Base-by-base conservation (phyloP, 208 protist species). In the Tritrichomonas musculus region DNA sequence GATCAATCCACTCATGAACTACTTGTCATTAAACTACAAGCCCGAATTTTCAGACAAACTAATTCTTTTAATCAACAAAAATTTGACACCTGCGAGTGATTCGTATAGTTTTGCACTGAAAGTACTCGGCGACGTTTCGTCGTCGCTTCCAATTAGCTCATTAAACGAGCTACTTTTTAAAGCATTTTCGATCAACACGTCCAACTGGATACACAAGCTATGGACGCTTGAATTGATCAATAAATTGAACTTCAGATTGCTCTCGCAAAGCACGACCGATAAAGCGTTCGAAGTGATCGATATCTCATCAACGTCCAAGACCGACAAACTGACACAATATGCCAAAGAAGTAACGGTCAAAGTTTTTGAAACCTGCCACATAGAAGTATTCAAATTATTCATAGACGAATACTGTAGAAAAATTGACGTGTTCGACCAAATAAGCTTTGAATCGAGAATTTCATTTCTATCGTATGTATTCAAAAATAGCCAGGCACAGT, bases 361-460 rank as follows among this genome's bases (percentile, higher is more conserved):
- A 41, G 50, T 82, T 41, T 47, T 47, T 8, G 50, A 82, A 20
- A 82, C 73, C 30, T 41, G 33, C 17, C 73, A 30, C 22, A 47
- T 82, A 8, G 73, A 82, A 27, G 33, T 47, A 82, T 82, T 82
- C 22, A 82, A 82, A 39, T 47, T 82, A n/a, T 82, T 82, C 41
- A 82, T 82, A 30, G 73, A 82, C 17, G 50, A 82, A 50, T 82
- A 47, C 41, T 47, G 33, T 30, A 36, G 73, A 30, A 82, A 50
- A 82, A 30, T 82, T 41, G 73, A 82, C 30, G 41, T 82, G 44
- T 82, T 82, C 41, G 41, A 82, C 27, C 13, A 36, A 49, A 50
- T 11, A 8, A 39, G n/a, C 22, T 82, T 82, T 27, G 73, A 82
- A 30, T 22, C 14, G 9, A 44, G 73, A 50, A 50, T 82, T 82